Evolutionary conservation across 2,329 filamentous ascomycete species (phyloP).

Genomic region (Alternaria viburni): DNA sequence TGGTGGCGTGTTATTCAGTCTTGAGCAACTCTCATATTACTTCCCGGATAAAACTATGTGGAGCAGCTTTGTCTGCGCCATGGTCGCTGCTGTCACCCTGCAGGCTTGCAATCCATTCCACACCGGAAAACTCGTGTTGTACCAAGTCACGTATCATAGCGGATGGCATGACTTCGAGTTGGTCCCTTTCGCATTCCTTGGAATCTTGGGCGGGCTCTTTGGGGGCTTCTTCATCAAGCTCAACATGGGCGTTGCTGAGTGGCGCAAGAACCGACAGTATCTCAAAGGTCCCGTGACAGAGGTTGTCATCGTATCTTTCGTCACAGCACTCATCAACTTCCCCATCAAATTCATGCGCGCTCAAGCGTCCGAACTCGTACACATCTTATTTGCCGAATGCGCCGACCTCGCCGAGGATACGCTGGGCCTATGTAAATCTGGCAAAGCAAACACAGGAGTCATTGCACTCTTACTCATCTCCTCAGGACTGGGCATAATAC

Average conservation of each 20-base stretch:
- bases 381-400: constrained; percentile 91
- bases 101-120: constrained; percentile 94
- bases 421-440: constrained; percentile 88
- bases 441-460: constrained; percentile 79
- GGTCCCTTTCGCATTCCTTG: constrained; percentile 83
- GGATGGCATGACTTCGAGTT: constrained; percentile 96
- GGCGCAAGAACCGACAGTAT: constrained; percentile 74
- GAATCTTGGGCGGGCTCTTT: constrained; percentile 89
- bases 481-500: constrained; percentile 80
- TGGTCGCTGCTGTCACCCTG: constrained; percentile 94
- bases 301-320: constrained; percentile 76
- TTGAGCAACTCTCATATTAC: constrained; percentile 97
- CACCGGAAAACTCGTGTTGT: constrained; percentile 92
- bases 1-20: constrained; percentile 90
- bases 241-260: constrained; percentile 85
- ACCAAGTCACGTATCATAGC: constrained; percentile 90
- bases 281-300: constrained; percentile 75
- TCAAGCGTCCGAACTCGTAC: constrained; percentile 89
- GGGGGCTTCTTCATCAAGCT: constrained; percentile 93
- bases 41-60: constrained; percentile 99
- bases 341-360: constrained; percentile 96
- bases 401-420: constrained; percentile 80
- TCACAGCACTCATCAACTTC: constrained; percentile 91
- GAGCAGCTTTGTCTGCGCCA: constrained; percentile 98
- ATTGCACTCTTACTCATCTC: constrained; percentile 84